phyloP scores from a whole-genome alignment of 225 moss, liverwort and hornwort genomes.

The Bryum argenteum region DNA sequence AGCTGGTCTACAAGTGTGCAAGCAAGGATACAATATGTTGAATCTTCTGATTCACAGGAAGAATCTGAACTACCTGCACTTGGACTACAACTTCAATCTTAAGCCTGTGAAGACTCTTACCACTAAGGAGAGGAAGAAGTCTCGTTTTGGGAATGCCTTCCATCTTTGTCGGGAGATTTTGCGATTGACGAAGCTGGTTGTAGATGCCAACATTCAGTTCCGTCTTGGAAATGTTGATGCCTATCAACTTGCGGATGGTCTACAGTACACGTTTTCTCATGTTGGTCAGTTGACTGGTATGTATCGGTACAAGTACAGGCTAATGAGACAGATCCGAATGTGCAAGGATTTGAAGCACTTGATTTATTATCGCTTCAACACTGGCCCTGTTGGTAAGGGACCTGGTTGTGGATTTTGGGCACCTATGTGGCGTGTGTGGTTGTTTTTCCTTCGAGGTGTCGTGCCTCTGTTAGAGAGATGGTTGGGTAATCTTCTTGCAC shows the following conservation, averaged over 20 bases:
- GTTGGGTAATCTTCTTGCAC: slow-evolving; percentile 94
- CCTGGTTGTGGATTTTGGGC: slow-evolving; percentile 99
- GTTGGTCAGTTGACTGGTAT: slow-evolving; percentile 98
- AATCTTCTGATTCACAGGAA: slow-evolving; percentile 98
- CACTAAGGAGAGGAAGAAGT: slow-evolving; percentile 97
- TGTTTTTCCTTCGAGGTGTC: slow-evolving; percentile 97
- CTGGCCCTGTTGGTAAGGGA: slow-evolving; percentile 98
- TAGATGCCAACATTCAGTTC: slow-evolving; percentile 99
- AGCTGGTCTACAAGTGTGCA: slow-evolving; percentile 99
- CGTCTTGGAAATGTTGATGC: slow-evolving; percentile 98
- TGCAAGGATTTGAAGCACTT: slow-evolving; percentile 99
- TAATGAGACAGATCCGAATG: slow-evolving; percentile 99
- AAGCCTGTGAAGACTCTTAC: slow-evolving; percentile 99
- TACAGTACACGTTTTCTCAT: slow-evolving; percentile 99
- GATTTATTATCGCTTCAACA: slow-evolving; percentile 97
- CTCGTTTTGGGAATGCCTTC: slow-evolving; percentile 98
- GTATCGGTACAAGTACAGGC: slow-evolving; percentile 98
- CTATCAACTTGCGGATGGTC: slow-evolving; percentile 97
- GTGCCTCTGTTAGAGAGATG: slow-evolving; percentile 97
- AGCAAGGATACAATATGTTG: slow-evolving; percentile 99
- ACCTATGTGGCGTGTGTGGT: slow-evolving; percentile 99
- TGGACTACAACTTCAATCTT: slow-evolving; percentile 99
- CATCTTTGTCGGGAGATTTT: slow-evolving; percentile 98
- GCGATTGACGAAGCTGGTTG: slow-evolving; percentile 93
- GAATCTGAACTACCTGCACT: slow-evolving; percentile 95